Percentiles rank a stretch among this genome's conserved stretches.
phyloP scores from a whole-genome alignment of 495 filamentous ascomycete species.

The Hypomontagnella monticulosa region DNA sequence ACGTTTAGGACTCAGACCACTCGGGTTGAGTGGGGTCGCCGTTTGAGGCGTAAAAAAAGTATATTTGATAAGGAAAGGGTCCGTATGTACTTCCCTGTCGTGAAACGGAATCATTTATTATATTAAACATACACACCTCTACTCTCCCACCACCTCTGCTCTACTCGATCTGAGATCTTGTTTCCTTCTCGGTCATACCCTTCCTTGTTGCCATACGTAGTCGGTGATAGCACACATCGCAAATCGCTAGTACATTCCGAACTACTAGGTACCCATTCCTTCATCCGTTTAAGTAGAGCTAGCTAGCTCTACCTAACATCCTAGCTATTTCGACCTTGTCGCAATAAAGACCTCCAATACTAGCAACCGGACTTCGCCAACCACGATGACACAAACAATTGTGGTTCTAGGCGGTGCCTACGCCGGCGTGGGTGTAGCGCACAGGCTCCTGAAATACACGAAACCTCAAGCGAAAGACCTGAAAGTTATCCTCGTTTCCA shows the following conservation, averaged over 20 bases:
- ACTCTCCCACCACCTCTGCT: not conserved
- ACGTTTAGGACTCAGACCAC: slow-evolving; percentile 1
- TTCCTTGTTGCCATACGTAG: not conserved
- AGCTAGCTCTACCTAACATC: not conserved
- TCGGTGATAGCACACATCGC: not conserved
- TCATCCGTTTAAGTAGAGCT: not conserved
- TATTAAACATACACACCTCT: slow-evolving; percentile 15
- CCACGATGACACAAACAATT: slow-evolving; percentile 54
- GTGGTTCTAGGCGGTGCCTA: slow-evolving; percentile 66
- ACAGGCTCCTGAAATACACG: slow-evolving; percentile 61
- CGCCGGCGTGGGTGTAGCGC: slow-evolving; percentile 61
- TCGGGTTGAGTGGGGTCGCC: slow-evolving; percentile 34
- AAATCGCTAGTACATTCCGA: not conserved
- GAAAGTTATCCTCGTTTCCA: slow-evolving; percentile 58
- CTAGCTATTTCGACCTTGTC: not conserved
- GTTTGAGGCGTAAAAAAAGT: slow-evolving; percentile 39
- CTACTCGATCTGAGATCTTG: not conserved
- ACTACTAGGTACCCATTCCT: not conserved
- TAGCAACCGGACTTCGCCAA: slow-evolving; percentile 31
- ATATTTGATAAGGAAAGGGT: slow-evolving; percentile 26
- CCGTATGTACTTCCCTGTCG: slow-evolving; percentile 39
- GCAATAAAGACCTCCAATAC: not conserved
- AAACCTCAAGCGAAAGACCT: slow-evolving; percentile 47
- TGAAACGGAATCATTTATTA: slow-evolving; percentile 8
- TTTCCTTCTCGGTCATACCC: too few species aligned